These are phyloP conservation scores for Mycena citricolor DNA, from an alignment of 1,284 basidiomycete species.

Conservation along the genomic window DNA sequence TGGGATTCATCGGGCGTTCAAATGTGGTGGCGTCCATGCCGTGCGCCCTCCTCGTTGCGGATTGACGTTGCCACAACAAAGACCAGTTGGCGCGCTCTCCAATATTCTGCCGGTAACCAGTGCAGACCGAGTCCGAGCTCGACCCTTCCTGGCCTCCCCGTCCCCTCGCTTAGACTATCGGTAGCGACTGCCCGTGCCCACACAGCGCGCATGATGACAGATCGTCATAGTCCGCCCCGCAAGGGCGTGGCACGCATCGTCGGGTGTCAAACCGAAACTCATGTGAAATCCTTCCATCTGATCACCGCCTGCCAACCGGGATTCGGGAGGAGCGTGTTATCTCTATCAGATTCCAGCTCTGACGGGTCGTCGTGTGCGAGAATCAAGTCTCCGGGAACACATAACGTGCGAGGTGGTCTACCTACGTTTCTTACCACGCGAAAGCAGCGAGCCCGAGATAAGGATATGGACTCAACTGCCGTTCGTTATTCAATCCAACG, in stretches of 20 bases:
- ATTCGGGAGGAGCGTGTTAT: no score
- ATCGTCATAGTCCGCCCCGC: no score
- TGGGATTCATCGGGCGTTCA: neutral
- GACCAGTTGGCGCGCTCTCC: neutral
- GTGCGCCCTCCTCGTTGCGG: neutral
- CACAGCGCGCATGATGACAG: no score
- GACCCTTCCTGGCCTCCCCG: neutral
- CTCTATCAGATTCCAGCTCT: no score
- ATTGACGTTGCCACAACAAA: neutral
- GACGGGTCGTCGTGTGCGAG: no score
- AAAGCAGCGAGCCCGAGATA: neutral
- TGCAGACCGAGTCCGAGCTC: neutral
- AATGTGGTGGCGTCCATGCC: neutral
- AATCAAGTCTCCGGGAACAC: neutral
- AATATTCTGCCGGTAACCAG: neutral
- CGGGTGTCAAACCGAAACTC: no score
- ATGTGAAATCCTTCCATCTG: no score
- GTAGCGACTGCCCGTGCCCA: no score
- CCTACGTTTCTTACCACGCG: neutral
- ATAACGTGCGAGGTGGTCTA: neutral
- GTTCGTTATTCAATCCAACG: conserved; percentile 2
- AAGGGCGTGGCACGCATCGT: no score
- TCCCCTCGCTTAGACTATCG: no score
- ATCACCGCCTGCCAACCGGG: no score
- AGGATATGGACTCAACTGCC: neutral